Percentiles rank a stretch among this genome's conserved stretches.
Evolutionary conservation across 2,329 filamentous ascomycete genomes (phyloP).

Genomic region (Talaromyces atroroseus): DNA sequence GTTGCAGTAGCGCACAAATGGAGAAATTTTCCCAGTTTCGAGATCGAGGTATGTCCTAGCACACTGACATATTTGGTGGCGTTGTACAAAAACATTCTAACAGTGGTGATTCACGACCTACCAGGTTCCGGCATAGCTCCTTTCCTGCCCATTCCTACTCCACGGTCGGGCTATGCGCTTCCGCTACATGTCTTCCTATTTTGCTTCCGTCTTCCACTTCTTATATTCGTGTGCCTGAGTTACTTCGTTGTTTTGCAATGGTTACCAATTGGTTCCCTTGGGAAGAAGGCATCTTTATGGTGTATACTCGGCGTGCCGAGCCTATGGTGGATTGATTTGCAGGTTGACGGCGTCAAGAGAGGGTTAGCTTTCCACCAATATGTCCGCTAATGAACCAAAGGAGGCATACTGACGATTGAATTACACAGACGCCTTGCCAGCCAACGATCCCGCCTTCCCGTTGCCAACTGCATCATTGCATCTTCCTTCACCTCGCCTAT

Average conservation of each 20-base stretch:
- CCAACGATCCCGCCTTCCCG: constrained; percentile 69
- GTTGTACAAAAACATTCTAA: constrained; percentile 5
- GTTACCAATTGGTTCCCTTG: constrained; percentile 63
- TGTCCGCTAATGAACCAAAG: not conserved
- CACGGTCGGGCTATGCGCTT: constrained; percentile 57
- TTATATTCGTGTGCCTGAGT: constrained; percentile 59
- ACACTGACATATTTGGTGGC: not conserved
- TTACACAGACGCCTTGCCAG: constrained; percentile 58
- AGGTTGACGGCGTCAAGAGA: constrained; percentile 92
- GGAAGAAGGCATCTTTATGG: constrained; percentile 84
- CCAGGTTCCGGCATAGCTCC: constrained; percentile 91
- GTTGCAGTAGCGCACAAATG: constrained; percentile 48
- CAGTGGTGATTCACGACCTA: not conserved
- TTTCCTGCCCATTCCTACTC: constrained; percentile 76
- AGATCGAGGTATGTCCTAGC: constrained; percentile 63
- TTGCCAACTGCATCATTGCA: constrained; percentile 75
- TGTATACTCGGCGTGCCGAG: constrained; percentile 79
- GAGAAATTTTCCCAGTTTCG: constrained; percentile 93
- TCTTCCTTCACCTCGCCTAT: constrained; percentile 88
- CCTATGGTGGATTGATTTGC: constrained; percentile 98
- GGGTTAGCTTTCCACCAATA: constrained; percentile 50
- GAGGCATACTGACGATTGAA: not conserved
- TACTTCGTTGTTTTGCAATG: constrained; percentile 82
- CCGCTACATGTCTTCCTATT: constrained; percentile 69
- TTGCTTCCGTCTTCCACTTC: constrained; percentile 70